These are phyloP conservation scores for Capsella bursapastoris DNA, from an alignment of 345 rosid species.

Conservation along the genomic window DNA sequence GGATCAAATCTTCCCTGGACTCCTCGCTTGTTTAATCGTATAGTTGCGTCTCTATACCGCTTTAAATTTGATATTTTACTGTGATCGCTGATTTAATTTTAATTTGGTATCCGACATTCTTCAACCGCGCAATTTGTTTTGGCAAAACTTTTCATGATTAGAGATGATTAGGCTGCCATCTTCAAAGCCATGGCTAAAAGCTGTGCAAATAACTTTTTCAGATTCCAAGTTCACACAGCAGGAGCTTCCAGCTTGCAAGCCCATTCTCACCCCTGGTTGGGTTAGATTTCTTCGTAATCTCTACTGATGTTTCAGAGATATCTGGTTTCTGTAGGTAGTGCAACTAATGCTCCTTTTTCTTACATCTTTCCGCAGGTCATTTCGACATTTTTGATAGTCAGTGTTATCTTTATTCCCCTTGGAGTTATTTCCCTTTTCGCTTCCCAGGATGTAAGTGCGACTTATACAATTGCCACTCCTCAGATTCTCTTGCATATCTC, in stretches of 20 bases:
- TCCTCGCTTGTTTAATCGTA: neutral
- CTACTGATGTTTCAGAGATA: neutral
- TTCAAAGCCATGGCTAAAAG: neutral
- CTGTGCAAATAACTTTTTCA: conserved; percentile 43
- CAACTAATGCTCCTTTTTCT: neutral
- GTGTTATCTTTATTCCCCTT: conserved; percentile 91
- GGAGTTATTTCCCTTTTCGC: conserved; percentile 92
- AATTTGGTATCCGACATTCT: neutral
- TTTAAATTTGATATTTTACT: neutral
- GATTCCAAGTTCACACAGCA: conserved; percentile 96
- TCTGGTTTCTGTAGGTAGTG: neutral
- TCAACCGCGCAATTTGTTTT: neutral
- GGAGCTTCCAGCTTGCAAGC: conserved; percentile 99
- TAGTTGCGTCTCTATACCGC: neutral
- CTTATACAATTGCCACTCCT: conserved; percentile 13
- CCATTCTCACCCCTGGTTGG: conserved; percentile 97
- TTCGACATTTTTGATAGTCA: conserved; percentile 82
- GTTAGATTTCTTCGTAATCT: conserved; percentile 47
- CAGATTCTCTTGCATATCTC: conserved; percentile 20
- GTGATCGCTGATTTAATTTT: conserved; percentile 1
- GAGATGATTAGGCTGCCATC: conserved; percentile 2
- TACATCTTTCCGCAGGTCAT: conserved; percentile 65
- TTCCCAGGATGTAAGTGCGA: conserved; percentile 75
- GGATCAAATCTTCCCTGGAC: neutral
- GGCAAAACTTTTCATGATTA: neutral